Base-by-base conservation (phyloP, 2,329 filamentous ascomycete species). In the Diaporthe longicolla region DNA sequence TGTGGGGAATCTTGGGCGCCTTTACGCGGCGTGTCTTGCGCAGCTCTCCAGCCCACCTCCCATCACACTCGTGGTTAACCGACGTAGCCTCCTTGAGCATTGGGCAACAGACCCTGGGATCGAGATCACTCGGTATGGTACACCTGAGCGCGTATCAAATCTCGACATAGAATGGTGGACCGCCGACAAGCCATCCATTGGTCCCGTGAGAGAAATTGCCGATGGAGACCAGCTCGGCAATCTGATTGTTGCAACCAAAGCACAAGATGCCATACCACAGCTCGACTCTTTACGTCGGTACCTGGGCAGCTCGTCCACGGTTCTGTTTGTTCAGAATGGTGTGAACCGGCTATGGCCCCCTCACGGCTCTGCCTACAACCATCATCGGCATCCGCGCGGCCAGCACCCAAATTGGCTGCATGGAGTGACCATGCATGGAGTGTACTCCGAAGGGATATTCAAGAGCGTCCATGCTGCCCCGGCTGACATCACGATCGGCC, bases 301-400 rank as follows among this genome's bases (percentile, higher is more conserved):
- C 70, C 87, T 92, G 3, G 88, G 91, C 76, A 82, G 84, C 4
- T 82, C 87, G 4, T 94, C 92, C n/a, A 93, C 94, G 0, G 90
- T 98, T n/a, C 87, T 93, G 17, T 94, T 98, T 78, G 85, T 94
- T 32, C 95, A 98, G 78, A 98, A 98, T 78, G 96, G 96, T 61
- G 93, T 98, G 90, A 95, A 94, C 43, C 87, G 85, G 76, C 81
- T 90, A 21, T 90, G 89, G 89, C 88, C 88, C 32, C 89, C 89
- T 10, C 80, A 86, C 66, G 88, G 88, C 3, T 77, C 78, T 5
- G 74, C 79, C 1, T 90, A 89, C 78, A 81, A 82, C 48, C 76
- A 78, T 2, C 79, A 82, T 70, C 83, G 88, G 24, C 89, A 85
- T 71, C 77, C 80, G 2, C 65, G 72, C 21, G 79, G 77, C 15